Evolutionary conservation across 1,284 basidiomycete genomes (phyloP), one percentile per base, ranked within the genome.

Genomic region (Cutaneotrichosporon sp.): DNA sequence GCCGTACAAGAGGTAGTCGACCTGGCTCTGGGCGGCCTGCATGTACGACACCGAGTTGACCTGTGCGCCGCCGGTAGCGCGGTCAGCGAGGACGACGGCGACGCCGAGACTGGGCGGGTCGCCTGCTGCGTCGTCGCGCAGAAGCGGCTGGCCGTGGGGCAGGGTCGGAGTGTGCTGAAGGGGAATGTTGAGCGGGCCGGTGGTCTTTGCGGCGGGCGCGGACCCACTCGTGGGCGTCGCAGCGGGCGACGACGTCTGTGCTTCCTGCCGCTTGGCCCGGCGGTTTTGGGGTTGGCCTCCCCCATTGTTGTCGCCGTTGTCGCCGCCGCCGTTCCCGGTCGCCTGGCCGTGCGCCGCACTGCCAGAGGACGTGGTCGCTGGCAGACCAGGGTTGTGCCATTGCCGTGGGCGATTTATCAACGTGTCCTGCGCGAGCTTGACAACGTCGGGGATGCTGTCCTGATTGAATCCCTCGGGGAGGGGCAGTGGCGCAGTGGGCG

Each of bases 71-170:
- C 48, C 47, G 15, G 62, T 62, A 34, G 64, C 63, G 14, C 53
- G 61, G 43, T 73, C 68, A 1, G 88, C 87, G 4, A 94, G 71
- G 42, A 92, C 74, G 20, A 90, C 83, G 0, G 85, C 80, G n/a
- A 87, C 79, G 0, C 90, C 90, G 44, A 91, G 80, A 56, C 84
- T 85, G 0, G 88, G 83, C 0, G 91, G 90, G 73, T 96, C 91
- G 2, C 80, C 86, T 0, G 85, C 85, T 0, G 87, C 84, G 15
- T 82, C 84, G 59, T 79, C 78, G 7, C 59, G 47, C 14, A 78
- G 57, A 39, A 80, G 54, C 1, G 53, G 55, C 18, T 39, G 36
- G 22, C 57, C 57, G n/a, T 21, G 20, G 15, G 57, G 57, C 1
- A 59, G 54, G 18, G 34, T 20, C 1, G n/a, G 50, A 33, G 44